Evolutionary conservation across 73 alveolate species (phyloP), one percentile per base, ranked within the genome.

Genomic region (Vitrella brassicaformis): DNA sequence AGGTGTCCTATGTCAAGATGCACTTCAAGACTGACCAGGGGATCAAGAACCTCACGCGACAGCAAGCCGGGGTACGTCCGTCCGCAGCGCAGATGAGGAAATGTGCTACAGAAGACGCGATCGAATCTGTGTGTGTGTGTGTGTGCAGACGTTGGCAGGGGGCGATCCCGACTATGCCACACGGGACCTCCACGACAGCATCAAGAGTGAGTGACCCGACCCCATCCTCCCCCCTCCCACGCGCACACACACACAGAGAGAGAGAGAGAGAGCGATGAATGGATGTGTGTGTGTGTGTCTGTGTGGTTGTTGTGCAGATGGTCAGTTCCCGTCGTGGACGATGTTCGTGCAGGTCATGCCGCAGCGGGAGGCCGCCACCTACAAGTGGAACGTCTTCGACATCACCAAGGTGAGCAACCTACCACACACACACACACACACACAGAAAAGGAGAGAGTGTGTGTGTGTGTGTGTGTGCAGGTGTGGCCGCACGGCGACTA

Each of bases 401-500:
- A 94, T 92, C 68, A 92, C 97, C 68, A 92, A 92, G 85, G 92
- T n/a, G n/a, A n/a, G n/a, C n/a, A n/a, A n/a, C n/a, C n/a, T n/a
- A n/a, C n/a, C n/a, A n/a, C n/a, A n/a, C n/a, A n/a, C n/a, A n/a
- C n/a, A n/a, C n/a, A n/a, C n/a, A n/a, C n/a, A n/a, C n/a, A n/a
- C n/a, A n/a, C n/a, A n/a, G n/a, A n/a, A n/a, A n/a, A n/a, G n/a
- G n/a, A n/a, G n/a, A n/a, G n/a, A n/a, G n/a, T n/a, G n/a, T n/a
- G n/a, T n/a, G n/a, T n/a, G n/a, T n/a, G n/a, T n/a, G n/a, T n/a
- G n/a, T n/a, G n/a, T n/a, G n/a, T n/a, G n/a, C n/a, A n/a, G n/a
- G n/a, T 90, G 64, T 90, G 96, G 96, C 95, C 97, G 27, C 95
- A 92, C 47, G 65, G 75, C 28, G 97, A 92, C 85, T 87, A 77